Evolutionary conservation across 108 stramenopile genomes (phyloP).

Genomic region (Skeletonema marinoi): DNA sequence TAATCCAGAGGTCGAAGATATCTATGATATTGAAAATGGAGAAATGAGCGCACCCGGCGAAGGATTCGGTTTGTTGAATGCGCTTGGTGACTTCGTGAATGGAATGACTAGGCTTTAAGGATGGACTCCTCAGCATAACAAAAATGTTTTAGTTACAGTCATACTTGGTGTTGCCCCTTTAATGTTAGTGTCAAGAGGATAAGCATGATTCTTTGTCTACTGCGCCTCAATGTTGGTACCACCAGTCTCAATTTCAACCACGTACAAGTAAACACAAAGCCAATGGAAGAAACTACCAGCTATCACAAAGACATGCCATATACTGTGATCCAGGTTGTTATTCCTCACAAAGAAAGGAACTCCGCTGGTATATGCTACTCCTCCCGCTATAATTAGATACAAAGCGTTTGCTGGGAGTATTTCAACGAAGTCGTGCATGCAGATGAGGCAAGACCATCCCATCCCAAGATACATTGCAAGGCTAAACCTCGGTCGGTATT

Average conservation of each 20-base stretch:
- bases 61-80: constrained; percentile 65
- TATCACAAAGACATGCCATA: constrained; percentile 87
- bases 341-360: constrained; percentile 89
- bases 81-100: constrained; percentile 64
- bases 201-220: neutral
- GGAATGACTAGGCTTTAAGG: constrained; percentile 76
- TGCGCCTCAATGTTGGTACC: neutral
- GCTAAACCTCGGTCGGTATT: constrained; percentile 57
- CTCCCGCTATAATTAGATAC: constrained; percentile 67
- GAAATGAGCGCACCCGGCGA: constrained; percentile 36
- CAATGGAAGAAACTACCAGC: constrained; percentile 80
- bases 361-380: constrained; percentile 83
- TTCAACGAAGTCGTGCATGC: constrained; percentile 58
- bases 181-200: neutral
- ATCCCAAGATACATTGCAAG: constrained; percentile 85
- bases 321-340: constrained; percentile 83
- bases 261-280: constrained; percentile 68
- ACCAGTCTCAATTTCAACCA: constrained; percentile 31
- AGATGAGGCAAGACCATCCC: constrained; percentile 79
- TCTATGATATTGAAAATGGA: constrained; percentile 78
- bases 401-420: constrained; percentile 50
- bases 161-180: neutral
- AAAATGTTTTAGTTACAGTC: neutral
- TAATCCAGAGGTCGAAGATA: constrained; percentile 89
- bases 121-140: neutral